Evolutionary conservation across 2,329 filamentous ascomycete genomes (phyloP).

Genomic region (Alternaria metachromatica): DNA sequence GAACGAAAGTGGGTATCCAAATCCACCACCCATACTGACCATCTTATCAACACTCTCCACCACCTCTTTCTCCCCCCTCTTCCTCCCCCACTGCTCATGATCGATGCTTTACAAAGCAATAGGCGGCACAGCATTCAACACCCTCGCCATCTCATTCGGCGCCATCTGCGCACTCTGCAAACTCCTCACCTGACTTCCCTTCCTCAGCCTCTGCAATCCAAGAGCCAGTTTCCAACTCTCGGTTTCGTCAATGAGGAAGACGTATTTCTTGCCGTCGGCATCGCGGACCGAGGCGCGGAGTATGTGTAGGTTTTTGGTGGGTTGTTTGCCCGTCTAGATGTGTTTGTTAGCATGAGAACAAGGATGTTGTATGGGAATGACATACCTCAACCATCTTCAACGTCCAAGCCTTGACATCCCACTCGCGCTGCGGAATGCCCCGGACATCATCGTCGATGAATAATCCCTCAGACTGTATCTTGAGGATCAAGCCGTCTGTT

Average conservation of each 20-base stretch:
- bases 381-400: constrained; percentile 81
- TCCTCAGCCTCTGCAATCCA: constrained; percentile 62
- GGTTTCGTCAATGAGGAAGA: constrained; percentile 64
- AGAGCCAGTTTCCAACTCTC: constrained; percentile 69
- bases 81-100: neutral
- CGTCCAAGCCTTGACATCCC: constrained; percentile 98
- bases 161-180: constrained; percentile 62
- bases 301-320: constrained; percentile 57
- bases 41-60: neutral
- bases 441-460: constrained; percentile 97
- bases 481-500: constrained; percentile 89
- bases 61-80: neutral
- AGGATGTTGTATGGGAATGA: too few species aligned
- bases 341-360: too few species aligned
- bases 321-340: constrained; percentile 52
- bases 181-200: constrained; percentile 62
- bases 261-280: constrained; percentile 66
- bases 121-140: constrained; percentile 45
- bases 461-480: constrained; percentile 90
- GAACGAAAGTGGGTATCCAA: neutral
- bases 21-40: neutral
- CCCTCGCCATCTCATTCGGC: constrained; percentile 49
- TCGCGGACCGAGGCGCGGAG: constrained; percentile 66
- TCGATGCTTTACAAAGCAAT: constrained; percentile 8
- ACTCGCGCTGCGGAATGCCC: constrained; percentile 90